Base-by-base conservation (phyloP, 495 filamentous ascomycete genomes). In the Trichoderma virens region DNA sequence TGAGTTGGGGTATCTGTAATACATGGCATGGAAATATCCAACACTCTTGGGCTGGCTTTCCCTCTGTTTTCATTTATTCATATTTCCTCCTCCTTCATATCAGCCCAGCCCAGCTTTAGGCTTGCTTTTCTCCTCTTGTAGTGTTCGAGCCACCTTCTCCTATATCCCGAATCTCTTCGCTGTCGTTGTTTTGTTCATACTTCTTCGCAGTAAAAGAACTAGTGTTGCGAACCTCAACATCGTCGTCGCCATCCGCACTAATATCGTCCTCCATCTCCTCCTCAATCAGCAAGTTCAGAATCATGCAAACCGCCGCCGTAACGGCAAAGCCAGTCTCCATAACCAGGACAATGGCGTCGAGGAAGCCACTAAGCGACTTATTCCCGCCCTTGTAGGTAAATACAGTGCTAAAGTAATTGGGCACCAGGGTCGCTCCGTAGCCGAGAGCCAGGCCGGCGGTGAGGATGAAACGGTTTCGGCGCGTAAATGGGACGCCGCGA, bases 401-500 rank as follows among this genome's bases (percentile, higher is more conserved):
- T 65, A 95, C 85, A 66, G 85, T 86, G 39, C 70, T 69, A 75
- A 92, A 93, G 80, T 90, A 93, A 27, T 79, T 82, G 0, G 93
- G 90, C 0, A 95, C 88, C 13, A 96, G 73, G 0, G 90, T 96
- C 6, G 91, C 91, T 67, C 86, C 89, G 73, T 89, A 88, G 32
- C 93, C 92, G 23, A 96, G 70, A 0, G 90, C 75, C 54, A 97
- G 80, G 6, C 86, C 81, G 3, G 90, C 90, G 0, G 92, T 93
- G 45, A 96, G 80, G 70, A 97, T 88, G 75, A 96, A 97, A 3
- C 92, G 83, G 70, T 91, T 96, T 62, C 92, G 88, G 6, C 92
- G 85, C 31, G 85, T 95, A 75, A 95, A 96, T 1, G 61, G 34
- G 3, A 87, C 84, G 5, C 90, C 81, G 9, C 86, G 88, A 28